phyloP scores from a whole-genome alignment of 805 yeast genomes.

The Saccharomycopsis schoenii region DNA sequence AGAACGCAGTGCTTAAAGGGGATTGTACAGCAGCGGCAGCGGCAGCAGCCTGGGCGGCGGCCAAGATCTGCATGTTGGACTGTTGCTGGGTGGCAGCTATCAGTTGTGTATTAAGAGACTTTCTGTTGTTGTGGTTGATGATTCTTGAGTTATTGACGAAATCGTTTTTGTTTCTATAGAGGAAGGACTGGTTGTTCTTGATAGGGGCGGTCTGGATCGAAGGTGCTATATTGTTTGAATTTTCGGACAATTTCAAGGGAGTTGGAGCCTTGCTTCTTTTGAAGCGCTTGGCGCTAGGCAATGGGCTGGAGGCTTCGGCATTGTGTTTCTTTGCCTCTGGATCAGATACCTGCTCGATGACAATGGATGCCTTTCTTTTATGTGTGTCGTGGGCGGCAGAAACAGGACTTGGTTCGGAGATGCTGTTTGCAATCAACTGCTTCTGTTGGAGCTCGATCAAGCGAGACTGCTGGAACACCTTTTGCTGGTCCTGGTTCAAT shows the following conservation, averaged over 20 bases:
- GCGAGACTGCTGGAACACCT: constrained; percentile 12
- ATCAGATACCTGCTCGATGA: constrained; percentile 15
- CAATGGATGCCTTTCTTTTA: constrained; percentile 3
- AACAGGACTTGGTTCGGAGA: neutral
- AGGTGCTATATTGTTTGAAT: constrained; percentile 20
- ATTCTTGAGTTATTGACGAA: constrained; percentile 3
- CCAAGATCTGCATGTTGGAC: neutral
- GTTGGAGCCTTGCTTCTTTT: constrained; percentile 26
- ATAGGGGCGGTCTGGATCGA: constrained; percentile 28
- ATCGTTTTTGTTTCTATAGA: neutral
- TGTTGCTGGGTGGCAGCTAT: neutral
- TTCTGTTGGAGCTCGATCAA: constrained; percentile 16
- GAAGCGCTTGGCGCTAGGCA: constrained; percentile 23
- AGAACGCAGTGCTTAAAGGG: constrained; percentile 9
- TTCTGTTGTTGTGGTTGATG: constrained; percentile 1
- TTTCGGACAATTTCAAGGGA: constrained; percentile 22
- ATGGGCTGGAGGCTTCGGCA: neutral
- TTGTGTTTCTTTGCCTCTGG: neutral
- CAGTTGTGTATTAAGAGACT: neutral
- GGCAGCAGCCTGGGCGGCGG: constrained; percentile 12
- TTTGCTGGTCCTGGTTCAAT: constrained; percentile 11
- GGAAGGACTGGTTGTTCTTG: constrained; percentile 8
- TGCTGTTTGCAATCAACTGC: constrained; percentile 13
- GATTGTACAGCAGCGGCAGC: constrained; percentile 17
- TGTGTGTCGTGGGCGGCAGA: neutral